These are phyloP conservation scores for Naematelia encephala DNA, from an alignment of 768 basidiomycete genomes.

Conservation along the genomic window DNA sequence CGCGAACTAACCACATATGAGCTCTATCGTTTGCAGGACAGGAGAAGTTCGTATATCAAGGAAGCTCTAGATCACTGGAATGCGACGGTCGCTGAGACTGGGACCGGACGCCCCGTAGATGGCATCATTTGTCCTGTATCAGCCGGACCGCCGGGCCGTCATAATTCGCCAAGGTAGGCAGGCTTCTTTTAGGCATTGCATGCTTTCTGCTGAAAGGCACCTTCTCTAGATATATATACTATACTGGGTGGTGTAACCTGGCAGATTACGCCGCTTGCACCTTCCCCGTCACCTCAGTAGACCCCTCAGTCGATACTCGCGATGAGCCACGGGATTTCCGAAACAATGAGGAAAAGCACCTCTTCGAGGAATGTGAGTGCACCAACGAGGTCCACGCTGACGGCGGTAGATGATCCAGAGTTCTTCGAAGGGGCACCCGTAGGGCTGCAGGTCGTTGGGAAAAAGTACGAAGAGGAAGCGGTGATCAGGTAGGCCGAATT, in stretches of 20 bases:
- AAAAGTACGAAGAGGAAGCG: conserved; percentile 72
- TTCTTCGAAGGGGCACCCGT: conserved; percentile 62
- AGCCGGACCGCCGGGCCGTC: conserved; percentile 62
- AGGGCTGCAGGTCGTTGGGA: conserved; percentile 64
- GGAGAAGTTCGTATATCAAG: conserved; percentile 57
- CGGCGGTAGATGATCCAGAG: conserved; percentile 58
- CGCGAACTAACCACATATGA: conserved; percentile 58
- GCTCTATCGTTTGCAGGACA: conserved; percentile 66
- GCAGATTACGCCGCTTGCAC: conserved; percentile 65
- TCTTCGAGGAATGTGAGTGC: conserved; percentile 60
- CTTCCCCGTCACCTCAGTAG: conserved; percentile 65
- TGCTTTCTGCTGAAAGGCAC: conserved; percentile 5
- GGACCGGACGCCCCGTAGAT: conserved; percentile 71
- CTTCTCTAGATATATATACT: conserved; percentile 54
- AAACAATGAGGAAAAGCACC: conserved; percentile 55
- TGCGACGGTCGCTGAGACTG: conserved; percentile 56
- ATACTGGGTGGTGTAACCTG: conserved; percentile 65
- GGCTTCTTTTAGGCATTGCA: conserved; percentile 32
- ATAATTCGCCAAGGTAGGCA: conserved; percentile 59
- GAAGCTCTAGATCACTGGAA: conserved; percentile 66
- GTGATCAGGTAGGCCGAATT: conserved; percentile 53
- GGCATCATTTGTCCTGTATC: conserved; percentile 68
- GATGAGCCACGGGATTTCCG: conserved; percentile 56
- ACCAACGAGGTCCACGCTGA: conserved; percentile 44
- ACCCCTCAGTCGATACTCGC: conserved; percentile 58